These are phyloP conservation scores for Lepidium sativum DNA, from an alignment of 345 rosid genomes.

Conservation along the genomic window DNA sequence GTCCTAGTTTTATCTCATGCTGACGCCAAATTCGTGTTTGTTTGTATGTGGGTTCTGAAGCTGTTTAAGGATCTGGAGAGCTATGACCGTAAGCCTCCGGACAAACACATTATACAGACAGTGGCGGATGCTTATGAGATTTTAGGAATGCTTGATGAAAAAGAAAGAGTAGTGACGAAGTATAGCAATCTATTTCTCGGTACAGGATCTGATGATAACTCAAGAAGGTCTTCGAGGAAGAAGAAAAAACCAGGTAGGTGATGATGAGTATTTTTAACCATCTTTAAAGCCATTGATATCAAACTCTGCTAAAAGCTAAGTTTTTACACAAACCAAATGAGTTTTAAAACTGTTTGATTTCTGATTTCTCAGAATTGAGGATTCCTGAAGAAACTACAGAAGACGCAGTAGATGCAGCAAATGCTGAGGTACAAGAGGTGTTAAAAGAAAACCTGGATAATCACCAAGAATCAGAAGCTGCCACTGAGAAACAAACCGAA, in stretches of 20 bases:
- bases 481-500: slow-evolving; percentile 1
- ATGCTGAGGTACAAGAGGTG: not conserved
- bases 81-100: slow-evolving; percentile 73
- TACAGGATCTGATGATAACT: slow-evolving; percentile 16
- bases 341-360: not conserved
- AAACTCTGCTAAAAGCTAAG: not conserved
- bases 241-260: slow-evolving; percentile 39
- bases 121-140: slow-evolving; percentile 79
- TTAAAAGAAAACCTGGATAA: not conserved
- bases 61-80: slow-evolving; percentile 81
- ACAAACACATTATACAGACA: slow-evolving; percentile 57
- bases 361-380: slow-evolving; percentile 13
- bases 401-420: not conserved
- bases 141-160: slow-evolving; percentile 59
- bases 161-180: slow-evolving; percentile 49
- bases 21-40: slow-evolving; percentile 6
- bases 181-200: slow-evolving; percentile 44
- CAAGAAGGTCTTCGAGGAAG: slow-evolving; percentile 31
- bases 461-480: slow-evolving; percentile 1
- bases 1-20: not conserved
- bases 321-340: not conserved
- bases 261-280: not conserved
- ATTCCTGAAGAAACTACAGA: slow-evolving; percentile 16
- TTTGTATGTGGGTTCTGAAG: slow-evolving; percentile 29
- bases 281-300: not conserved